Base-by-base conservation (phyloP, 1,284 basidiomycete species). In the Neolentinus lepideus region DNA sequence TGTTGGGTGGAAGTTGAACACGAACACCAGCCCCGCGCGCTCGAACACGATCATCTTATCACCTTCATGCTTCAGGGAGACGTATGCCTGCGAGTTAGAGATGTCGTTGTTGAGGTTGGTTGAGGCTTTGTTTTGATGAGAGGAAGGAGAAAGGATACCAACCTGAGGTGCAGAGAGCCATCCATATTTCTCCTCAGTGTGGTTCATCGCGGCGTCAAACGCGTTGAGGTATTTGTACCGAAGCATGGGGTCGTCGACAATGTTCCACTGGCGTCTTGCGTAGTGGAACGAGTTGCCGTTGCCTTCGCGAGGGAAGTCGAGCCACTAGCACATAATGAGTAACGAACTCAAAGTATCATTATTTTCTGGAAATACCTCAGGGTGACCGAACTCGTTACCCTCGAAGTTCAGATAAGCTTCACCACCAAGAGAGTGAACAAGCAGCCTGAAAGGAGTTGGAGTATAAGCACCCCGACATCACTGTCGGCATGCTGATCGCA, bases 391-490 rank as follows among this genome's bases (percentile, higher is more conserved):
- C 68, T 98, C 95, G 65, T 99, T 99, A 27, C 96, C 96, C 72
- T 96, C 94, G 59, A 99, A 99, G 73, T 97, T 98, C 59, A 99
- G 80, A 69, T 97, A 99, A 0, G 94, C 95, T 72, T 99, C 96
- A 14, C 96, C 96, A 24, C 96, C 96, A 21, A 99, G 79, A 0
- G 92, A 80, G 63, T 98, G 94, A 0, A 93, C 93, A 36, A 99
- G 72, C 36, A 98, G 78, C 27, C 94, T 96, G 51, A 2, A 29
- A 14, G n/a, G 2, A 31, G 9, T 45, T 61, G 51, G 60, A 59
- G 51, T 25, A 2, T 14, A 27, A 8, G n/a, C 6, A 1, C 2
- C 10, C 2, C 9, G 9, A 27, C 14, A 26, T 12, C n/a, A 46
- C 25, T 25, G 16, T 63, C 16, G 33, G 3, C 12, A 52, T 33